Conservation (phyloP, 225 moss, liverwort and hornwort genomes). For the Straminergon stramineum region DNA sequence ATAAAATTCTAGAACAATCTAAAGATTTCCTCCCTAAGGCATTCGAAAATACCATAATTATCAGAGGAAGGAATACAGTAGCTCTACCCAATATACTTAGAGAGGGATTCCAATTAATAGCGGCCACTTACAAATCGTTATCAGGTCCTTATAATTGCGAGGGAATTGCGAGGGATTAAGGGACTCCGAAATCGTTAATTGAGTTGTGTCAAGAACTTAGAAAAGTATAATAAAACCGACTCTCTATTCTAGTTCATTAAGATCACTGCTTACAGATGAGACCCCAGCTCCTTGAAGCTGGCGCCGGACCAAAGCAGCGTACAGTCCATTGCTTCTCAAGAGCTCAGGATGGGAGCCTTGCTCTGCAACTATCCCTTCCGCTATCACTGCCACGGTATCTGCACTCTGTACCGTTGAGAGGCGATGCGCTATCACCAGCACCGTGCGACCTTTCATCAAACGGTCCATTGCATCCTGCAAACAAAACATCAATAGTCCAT, state of each 20-base stretch:
- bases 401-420: slow-evolving; percentile 96
- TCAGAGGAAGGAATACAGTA: neutral
- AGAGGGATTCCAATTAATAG: neutral
- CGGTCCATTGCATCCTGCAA: slow-evolving; percentile 97
- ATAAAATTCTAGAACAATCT: neutral
- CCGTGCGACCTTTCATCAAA: slow-evolving; percentile 89
- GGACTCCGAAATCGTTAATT: neutral
- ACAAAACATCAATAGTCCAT: neutral
- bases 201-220: neutral
- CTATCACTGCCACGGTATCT: slow-evolving; percentile 78
- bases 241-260: slow-evolving; percentile 17
- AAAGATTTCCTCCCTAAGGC: too few relatives aligned
- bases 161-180: too few relatives aligned
- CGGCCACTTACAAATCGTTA: neutral
- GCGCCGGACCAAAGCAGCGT: slow-evolving; percentile 79
- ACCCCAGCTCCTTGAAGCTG: slow-evolving; percentile 81
- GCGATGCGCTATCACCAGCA: slow-evolving; percentile 93
- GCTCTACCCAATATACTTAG: neutral
- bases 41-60: neutral
- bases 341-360: slow-evolving; percentile 72
- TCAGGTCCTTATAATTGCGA: neutral
- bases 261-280: slow-evolving; percentile 38
- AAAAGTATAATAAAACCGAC: neutral
- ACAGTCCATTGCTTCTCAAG: slow-evolving; percentile 62
- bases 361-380: slow-evolving; percentile 77